Conservation (phyloP, 495 filamentous ascomycete species). For the Podospora conica region DNA sequence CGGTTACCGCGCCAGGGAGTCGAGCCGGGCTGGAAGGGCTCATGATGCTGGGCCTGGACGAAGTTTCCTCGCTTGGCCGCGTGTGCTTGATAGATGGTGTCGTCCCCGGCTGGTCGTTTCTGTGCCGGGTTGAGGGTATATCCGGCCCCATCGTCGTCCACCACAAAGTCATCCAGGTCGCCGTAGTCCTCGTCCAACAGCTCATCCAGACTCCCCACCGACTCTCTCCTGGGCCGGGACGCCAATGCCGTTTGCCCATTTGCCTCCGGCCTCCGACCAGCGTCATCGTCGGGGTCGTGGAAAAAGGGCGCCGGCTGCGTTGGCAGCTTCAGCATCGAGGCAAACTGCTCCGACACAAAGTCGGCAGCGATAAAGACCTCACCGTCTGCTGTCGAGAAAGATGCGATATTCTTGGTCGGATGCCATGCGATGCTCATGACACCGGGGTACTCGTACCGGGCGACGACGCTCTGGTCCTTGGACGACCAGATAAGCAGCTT, state of each 20-base stretch:
- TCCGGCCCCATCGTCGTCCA: constrained; percentile 92
- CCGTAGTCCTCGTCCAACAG: constrained; percentile 56
- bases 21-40: constrained; percentile 83
- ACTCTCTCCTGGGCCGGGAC: constrained; percentile 35
- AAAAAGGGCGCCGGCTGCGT: constrained; percentile 78
- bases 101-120: constrained; percentile 58
- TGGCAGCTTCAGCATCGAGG: constrained; percentile 50
- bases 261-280: constrained; percentile 48
- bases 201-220: constrained; percentile 45
- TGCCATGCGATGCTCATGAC: constrained; percentile 89
- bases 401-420: constrained; percentile 76
- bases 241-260: constrained; percentile 51
- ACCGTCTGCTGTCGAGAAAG: constrained; percentile 85
- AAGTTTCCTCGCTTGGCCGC: constrained; percentile 40
- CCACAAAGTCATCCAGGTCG: constrained; percentile 71
- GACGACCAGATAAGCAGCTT: constrained; percentile 84
- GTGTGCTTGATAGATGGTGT: constrained; percentile 32
- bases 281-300: constrained; percentile 70
- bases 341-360: constrained; percentile 64
- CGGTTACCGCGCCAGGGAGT: constrained; percentile 94
- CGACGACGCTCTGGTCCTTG: constrained; percentile 71
- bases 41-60: constrained; percentile 66
- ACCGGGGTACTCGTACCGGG: constrained; percentile 67
- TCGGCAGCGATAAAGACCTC: constrained; percentile 83
- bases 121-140: constrained; percentile 64